phyloP scores from a whole-genome alignment of 345 rosid genomes.

The Iberis pinnata region DNA sequence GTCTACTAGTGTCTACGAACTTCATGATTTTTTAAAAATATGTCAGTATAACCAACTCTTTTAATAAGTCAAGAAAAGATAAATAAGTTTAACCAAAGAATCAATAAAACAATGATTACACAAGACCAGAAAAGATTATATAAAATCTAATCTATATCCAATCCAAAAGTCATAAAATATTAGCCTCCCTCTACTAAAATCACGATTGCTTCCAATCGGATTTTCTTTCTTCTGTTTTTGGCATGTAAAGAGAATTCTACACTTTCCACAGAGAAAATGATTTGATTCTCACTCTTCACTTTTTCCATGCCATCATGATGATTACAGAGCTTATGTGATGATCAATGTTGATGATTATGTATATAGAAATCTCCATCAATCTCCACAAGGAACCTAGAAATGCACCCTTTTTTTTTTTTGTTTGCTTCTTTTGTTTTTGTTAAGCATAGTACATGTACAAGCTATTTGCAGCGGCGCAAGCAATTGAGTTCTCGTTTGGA shows the following conservation, averaged over 20 bases:
- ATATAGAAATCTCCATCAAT: background rate
- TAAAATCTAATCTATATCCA: slow-evolving; percentile 22
- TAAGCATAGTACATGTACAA: slow-evolving; percentile 96
- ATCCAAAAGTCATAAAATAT: slow-evolving; percentile 22
- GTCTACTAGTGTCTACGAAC: too few species aligned
- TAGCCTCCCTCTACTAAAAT: slow-evolving; percentile 27
- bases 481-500: slow-evolving; percentile 81
- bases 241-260: slow-evolving; percentile 24
- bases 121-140: slow-evolving; percentile 19
- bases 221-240: slow-evolving; percentile 20
- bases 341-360: slow-evolving; percentile 3
- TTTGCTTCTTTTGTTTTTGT: slow-evolving; percentile 9
- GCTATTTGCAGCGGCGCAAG: slow-evolving; percentile 99
- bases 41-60: too few species aligned
- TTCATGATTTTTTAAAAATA: too few species aligned
- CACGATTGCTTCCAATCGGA: slow-evolving; percentile 31
- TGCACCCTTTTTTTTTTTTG: background rate
- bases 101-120: slow-evolving; percentile 31
- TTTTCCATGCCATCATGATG: slow-evolving; percentile 9
- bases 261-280: slow-evolving; percentile 3
- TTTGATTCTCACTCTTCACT: slow-evolving; percentile 9
- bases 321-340: slow-evolving; percentile 19
- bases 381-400: slow-evolving; percentile 11
- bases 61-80: background rate
- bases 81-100: slow-evolving; percentile 12